Evolutionary conservation across 805 yeast species (phyloP).

Genomic region (Yueomyces sp.): DNA sequence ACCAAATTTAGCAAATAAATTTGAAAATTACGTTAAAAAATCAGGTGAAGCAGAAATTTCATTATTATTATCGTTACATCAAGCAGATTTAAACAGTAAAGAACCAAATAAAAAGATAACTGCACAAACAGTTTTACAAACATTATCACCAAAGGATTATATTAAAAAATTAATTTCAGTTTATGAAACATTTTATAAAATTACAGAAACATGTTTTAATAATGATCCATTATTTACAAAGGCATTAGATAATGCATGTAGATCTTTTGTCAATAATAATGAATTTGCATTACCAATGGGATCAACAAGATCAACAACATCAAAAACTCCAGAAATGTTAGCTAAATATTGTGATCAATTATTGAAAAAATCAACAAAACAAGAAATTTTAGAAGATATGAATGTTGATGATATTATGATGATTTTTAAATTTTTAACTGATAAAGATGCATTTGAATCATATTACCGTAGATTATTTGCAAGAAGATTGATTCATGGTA

Average conservation of each 20-base stretch:
- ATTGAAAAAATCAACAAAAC: slow-evolving; percentile 63
- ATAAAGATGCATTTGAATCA: slow-evolving; percentile 89
- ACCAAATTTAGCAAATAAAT: slow-evolving; percentile 59
- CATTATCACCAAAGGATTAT: slow-evolving; percentile 51
- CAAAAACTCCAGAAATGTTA: slow-evolving; percentile 84
- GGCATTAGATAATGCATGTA: slow-evolving; percentile 83
- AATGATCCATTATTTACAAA: slow-evolving; percentile 68
- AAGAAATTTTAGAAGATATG: slow-evolving; percentile 58
- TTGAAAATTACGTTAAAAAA: slow-evolving; percentile 57
- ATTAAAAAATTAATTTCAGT: slow-evolving; percentile 64
- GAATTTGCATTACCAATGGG: slow-evolving; percentile 57
- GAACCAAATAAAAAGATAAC: slow-evolving; percentile 28
- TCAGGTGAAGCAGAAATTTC: slow-evolving; percentile 35
- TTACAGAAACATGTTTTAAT: slow-evolving; percentile 31
- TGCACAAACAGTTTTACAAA: slow-evolving; percentile 6
- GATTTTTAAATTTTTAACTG: slow-evolving; percentile 76
- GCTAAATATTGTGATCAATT: slow-evolving; percentile 82
- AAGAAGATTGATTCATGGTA: slow-evolving; percentile 74
- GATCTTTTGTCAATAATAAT: slow-evolving; percentile 70
- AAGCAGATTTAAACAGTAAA: slow-evolving; percentile 21
- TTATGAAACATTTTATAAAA: slow-evolving; percentile 41
- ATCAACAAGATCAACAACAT: slow-evolving; percentile 34
- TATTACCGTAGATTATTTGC: slow-evolving; percentile 84
- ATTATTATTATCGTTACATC: slow-evolving; percentile 11
- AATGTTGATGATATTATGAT: slow-evolving; percentile 76